Conservation (phyloP, 768 basidiomycete species). For the Porpolomopsis calyptriformis region DNA sequence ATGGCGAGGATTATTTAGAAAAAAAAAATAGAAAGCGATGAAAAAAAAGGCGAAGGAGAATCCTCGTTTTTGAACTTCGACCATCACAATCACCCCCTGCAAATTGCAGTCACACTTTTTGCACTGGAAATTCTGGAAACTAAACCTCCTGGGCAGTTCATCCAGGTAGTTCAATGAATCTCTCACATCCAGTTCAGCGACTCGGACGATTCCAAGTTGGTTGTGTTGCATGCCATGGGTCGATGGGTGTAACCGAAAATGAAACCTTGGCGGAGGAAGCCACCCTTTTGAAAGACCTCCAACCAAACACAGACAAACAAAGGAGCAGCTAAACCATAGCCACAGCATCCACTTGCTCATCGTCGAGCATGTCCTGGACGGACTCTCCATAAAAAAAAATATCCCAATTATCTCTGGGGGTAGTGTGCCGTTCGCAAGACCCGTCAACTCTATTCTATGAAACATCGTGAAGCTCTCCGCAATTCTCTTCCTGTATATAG, state of each 20-base stretch:
- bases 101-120: too few relatives aligned
- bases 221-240: too few relatives aligned
- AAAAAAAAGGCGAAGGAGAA: neutral
- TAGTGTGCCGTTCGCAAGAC: neutral
- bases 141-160: too few relatives aligned
- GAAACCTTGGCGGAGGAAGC: too few relatives aligned
- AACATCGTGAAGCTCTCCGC: neutral
- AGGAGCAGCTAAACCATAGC: neutral
- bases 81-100: neutral
- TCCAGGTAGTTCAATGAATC: too few relatives aligned
- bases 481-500: too few relatives aligned
- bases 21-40: neutral
- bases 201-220: too few relatives aligned
- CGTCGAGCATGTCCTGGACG: neutral
- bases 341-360: neutral
- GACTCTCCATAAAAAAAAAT: neutral
- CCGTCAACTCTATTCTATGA: neutral
- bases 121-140: too few relatives aligned
- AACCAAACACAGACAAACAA: neutral
- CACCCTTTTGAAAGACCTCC: too few relatives aligned
- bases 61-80: neutral
- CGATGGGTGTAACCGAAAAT: too few relatives aligned
- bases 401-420: neutral
- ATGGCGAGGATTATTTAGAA: neutral
- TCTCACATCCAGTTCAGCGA: too few relatives aligned